phyloP scores from a whole-genome alignment of 352 stramenopile species.

The Phytophthora multivora region DNA sequence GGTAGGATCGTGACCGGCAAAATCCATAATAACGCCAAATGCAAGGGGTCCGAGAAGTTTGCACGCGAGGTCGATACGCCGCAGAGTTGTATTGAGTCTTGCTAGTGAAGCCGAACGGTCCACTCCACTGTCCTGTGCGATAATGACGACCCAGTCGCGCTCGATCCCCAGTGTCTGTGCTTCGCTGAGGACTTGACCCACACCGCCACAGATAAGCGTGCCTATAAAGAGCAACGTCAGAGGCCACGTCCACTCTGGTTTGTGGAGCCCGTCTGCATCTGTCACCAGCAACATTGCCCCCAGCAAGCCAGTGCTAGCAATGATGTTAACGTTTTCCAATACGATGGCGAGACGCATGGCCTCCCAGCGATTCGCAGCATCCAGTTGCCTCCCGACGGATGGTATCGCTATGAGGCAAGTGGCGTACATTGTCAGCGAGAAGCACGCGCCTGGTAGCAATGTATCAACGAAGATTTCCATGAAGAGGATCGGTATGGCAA shows the following conservation, averaged over 20 bases:
- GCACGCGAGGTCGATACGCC: conserved; percentile 81
- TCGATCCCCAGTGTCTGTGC: conserved; percentile 81
- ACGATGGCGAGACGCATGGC: conserved; percentile 72
- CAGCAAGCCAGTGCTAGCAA: conserved; percentile 63
- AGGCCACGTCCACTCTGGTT: conserved; percentile 54
- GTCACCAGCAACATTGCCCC: conserved; percentile 63
- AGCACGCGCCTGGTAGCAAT: conserved; percentile 72
- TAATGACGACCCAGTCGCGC: conserved; percentile 87
- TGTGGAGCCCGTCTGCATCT: conserved; percentile 58
- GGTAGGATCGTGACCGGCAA: conserved; percentile 63
- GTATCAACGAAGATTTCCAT: conserved; percentile 89
- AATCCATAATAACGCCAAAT: conserved; percentile 85
- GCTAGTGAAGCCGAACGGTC: conserved; percentile 53
- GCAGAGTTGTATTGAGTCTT: conserved; percentile 73
- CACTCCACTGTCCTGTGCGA: conserved; percentile 39
- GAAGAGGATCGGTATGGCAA: conserved; percentile 81
- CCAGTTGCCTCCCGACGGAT: conserved; percentile 64
- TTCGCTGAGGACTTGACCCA: conserved; percentile 84
- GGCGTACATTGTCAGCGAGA: conserved; percentile 77
- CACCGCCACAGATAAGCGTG: conserved; percentile 63
- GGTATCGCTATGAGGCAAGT: conserved; percentile 74
- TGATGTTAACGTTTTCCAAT: conserved; percentile 76
- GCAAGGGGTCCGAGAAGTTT: conserved; percentile 73
- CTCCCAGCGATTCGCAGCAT: conserved; percentile 66
- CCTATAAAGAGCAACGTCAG: conserved; percentile 55